These are phyloP conservation scores for Exophiala sp. DNA, from an alignment of 2,329 filamentous ascomycete species.

Conservation along the genomic window DNA sequence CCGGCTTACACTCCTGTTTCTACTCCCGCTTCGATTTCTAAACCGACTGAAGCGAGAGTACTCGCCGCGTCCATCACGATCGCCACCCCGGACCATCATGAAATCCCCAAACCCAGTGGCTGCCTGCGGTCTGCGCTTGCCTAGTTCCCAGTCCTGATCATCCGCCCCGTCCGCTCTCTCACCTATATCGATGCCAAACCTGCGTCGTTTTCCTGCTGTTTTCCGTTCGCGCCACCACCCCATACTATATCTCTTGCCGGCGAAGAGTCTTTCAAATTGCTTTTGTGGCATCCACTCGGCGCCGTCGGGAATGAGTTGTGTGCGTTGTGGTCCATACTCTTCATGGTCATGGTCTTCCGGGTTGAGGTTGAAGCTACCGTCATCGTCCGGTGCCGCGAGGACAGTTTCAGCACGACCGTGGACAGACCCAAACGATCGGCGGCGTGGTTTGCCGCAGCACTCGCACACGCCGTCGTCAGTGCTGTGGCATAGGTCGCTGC, in stretches of 20 bases:
- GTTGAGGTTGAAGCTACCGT: background rate
- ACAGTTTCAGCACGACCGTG: constrained; percentile 17
- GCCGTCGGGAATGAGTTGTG: constrained; percentile 24
- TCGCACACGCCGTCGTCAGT: constrained; percentile 25
- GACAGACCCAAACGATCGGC: constrained; percentile 16
- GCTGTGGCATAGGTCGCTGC: constrained; percentile 26
- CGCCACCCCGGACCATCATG: constrained; percentile 17
- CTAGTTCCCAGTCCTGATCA: constrained; percentile 26
- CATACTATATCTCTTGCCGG: constrained; percentile 23
- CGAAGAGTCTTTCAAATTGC: constrained; percentile 21
- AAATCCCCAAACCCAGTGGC: constrained; percentile 16
- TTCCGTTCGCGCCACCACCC: constrained; percentile 28
- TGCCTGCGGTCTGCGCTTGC: constrained; percentile 10
- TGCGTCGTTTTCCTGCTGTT: constrained; percentile 15
- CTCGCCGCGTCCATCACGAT: constrained; percentile 20
- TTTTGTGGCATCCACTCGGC: constrained; percentile 25
- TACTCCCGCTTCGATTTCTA: background rate
- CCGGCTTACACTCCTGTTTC: background rate
- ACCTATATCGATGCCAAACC: constrained; percentile 27
- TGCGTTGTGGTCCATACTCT: background rate
- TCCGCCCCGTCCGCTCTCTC: constrained; percentile 20
- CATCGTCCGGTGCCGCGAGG: constrained; percentile 19
- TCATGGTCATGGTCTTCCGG: background rate
- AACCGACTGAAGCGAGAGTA: constrained; percentile 13
- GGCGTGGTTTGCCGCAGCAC: constrained; percentile 28